Evolutionary conservation across 164 flowering plant species (phyloP), one percentile per base, ranked within the genome.

Genomic region (Kingdonia uniflora): DNA sequence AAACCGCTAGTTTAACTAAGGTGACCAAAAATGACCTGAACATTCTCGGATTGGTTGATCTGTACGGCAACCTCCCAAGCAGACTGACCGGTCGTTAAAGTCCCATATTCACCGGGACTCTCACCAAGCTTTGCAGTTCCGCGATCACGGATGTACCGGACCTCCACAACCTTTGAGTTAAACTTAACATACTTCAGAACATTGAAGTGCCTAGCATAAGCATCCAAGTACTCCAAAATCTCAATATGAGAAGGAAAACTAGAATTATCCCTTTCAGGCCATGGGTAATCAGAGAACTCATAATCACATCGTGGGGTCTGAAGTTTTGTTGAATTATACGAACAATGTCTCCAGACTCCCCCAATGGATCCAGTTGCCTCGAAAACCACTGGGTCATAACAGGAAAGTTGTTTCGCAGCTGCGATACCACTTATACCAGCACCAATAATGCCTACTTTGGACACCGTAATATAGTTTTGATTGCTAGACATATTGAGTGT

Each of bases 381-480:
- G 37, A 92, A 88, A 11, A 88, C 87, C 15, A 88, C 60, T 0
- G 99, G 97, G n/a, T 75, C 46, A 64, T 75, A 45, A 45, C 40
- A 54, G 26, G 69, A 26, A 1, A 88, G 84, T 68, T 92, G 95
- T 56, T 84, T 92, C 1, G 94, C 89, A 2, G 95, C 89, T 0
- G 96, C 96, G 26, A 88, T 47, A 43, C 99, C 99, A 58, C 99
- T 88, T 6, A 92, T 75, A 0, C 97, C 99, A 24, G 79, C 96
- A 5, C 97, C 99, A 14, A 92, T 73, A 4, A 92, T 88, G 51
- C 72, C 96, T 1, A 92, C 73, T 57, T 65, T 86, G 14, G 81
- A 72, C 54, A 49, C 52, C 6, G 16, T 11, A 6, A 26, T 8
- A 1, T 19, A 50, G 41, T 43, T 58, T 21, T 50, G 19, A 48